phyloP scores from a whole-genome alignment of 2,329 filamentous ascomycete genomes.

The Aureobasidium sp. region DNA sequence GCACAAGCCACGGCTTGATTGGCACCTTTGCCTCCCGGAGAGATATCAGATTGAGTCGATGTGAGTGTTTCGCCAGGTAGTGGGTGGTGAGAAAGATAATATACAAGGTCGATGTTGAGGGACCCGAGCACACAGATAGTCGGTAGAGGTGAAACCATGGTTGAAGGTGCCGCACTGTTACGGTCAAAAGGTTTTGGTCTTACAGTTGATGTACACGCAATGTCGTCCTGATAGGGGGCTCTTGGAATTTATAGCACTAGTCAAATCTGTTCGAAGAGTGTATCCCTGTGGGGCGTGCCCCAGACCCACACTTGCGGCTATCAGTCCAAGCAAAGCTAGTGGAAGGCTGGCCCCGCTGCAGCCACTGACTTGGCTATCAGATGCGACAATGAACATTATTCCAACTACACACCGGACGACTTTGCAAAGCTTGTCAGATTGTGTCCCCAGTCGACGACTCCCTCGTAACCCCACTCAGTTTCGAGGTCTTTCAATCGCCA shows the following conservation, averaged over 20 bases:
- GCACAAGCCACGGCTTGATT: slow-evolving; percentile 94
- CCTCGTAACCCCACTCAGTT: slow-evolving; percentile 6
- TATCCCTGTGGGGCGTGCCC: not conserved
- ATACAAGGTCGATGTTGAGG: slow-evolving; percentile 94
- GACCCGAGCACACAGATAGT: slow-evolving; percentile 75
- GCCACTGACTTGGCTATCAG: not conserved
- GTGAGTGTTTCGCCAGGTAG: slow-evolving; percentile 89
- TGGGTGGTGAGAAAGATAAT: slow-evolving; percentile 85
- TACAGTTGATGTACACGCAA: not conserved
- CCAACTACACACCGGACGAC: not conserved
- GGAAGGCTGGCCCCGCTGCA: not conserved
- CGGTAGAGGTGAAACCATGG: not conserved
- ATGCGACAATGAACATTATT: not conserved
- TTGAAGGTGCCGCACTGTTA: not conserved
- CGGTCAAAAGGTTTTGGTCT: not conserved
- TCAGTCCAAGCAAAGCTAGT: not conserved
- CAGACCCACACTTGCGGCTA: not conserved
- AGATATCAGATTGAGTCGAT: slow-evolving; percentile 78
- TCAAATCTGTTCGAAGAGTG: not conserved
- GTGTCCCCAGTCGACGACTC: not conserved
- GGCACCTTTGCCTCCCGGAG: slow-evolving; percentile 91
- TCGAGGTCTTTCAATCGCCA: slow-evolving; percentile 9
- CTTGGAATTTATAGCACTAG: not conserved
- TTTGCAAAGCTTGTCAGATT: not conserved
- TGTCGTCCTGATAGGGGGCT: not conserved